These are phyloP conservation scores for Senecio squalidus DNA, from an alignment of 140 eudicot species.

Conservation along the genomic window DNA sequence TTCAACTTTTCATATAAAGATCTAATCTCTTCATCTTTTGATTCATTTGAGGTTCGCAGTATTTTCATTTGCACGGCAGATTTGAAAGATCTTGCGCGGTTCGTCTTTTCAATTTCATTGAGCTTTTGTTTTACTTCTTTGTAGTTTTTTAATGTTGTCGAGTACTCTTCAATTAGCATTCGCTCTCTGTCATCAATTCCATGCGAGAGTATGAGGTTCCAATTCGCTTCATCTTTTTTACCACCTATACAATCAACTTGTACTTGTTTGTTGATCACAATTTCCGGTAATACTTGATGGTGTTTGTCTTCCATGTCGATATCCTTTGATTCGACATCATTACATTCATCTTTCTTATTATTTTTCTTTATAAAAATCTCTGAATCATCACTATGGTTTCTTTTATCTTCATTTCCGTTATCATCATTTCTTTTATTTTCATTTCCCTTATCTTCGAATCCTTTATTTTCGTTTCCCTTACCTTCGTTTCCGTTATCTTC, in stretches of 20 bases:
- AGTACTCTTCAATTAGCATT: constrained; percentile 54
- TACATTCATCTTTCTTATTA: constrained; percentile 11
- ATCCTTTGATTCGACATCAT: constrained; percentile 2
- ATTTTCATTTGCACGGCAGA: constrained; percentile 46
- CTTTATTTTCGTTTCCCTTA: not conserved
- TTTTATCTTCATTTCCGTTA: constrained; percentile 5
- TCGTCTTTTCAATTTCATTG: constrained; percentile 55
- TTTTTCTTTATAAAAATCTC: not conserved
- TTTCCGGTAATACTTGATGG: not conserved
- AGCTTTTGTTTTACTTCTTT: constrained; percentile 59
- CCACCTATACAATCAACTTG: constrained; percentile 10
- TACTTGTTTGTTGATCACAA: not conserved
- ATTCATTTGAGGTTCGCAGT: constrained; percentile 42
- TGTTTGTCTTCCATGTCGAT: constrained; percentile 3
- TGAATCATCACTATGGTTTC: not conserved
- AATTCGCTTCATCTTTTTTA: constrained; percentile 38
- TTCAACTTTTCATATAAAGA: constrained; percentile 34
- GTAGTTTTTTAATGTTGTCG: constrained; percentile 43
- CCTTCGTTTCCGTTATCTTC: too few relatives aligned
- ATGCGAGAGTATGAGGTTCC: constrained; percentile 32
- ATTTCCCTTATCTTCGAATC: not conserved
- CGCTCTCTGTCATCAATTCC: constrained; percentile 58
- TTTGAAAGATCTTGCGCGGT: constrained; percentile 45
- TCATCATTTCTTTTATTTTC: too few relatives aligned
- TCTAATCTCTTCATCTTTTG: constrained; percentile 45